A percentile compares a stretch with the other conserved stretches of the same genome.
Evolutionary conservation across 768 basidiomycete species (phyloP).

Genomic region (Hysterangium stoloniferum): DNA sequence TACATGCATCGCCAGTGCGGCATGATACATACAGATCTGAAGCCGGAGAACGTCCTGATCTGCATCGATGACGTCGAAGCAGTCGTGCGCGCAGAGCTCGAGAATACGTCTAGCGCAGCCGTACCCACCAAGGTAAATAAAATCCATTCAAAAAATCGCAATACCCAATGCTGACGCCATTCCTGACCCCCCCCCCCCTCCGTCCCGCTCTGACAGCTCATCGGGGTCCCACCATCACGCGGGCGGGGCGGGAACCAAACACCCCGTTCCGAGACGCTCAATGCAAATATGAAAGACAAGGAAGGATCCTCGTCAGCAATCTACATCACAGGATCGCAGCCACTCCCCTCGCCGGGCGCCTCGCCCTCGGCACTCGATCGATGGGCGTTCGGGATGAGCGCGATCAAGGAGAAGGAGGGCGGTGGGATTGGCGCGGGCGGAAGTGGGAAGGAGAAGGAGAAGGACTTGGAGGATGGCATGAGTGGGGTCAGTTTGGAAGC

Average conservation of each 20-base stretch:
- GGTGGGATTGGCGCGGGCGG: constrained; percentile 23
- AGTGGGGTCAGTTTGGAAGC: constrained; percentile 39
- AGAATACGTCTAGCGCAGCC: constrained; percentile 38
- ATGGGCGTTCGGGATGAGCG: constrained; percentile 88
- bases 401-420: constrained; percentile 51
- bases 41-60: constrained; percentile 97
- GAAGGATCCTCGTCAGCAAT: constrained; percentile 24
- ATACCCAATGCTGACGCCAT: background rate
- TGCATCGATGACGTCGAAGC: constrained; percentile 94
- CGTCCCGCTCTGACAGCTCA: constrained; percentile 46
- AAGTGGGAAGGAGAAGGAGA: constrained; percentile 33
- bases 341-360: constrained; percentile 73
- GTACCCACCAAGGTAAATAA: constrained; percentile 30
- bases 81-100: constrained; percentile 81
- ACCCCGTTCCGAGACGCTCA: constrained; percentile 60
- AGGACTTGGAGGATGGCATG: constrained; percentile 44
- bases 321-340: constrained; percentile 90
- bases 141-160: too few relatives aligned
- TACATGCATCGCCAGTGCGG: constrained; percentile 98
- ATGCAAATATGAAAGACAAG: constrained; percentile 14
- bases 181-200: background rate
- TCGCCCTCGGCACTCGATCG: constrained; percentile 67
- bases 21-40: constrained; percentile 66
- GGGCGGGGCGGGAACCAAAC: constrained; percentile 96
- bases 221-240: constrained; percentile 89